Percentiles rank a stretch among this genome's conserved stretches.
Evolutionary conservation across 2,329 filamentous ascomycete species (phyloP).

Genomic region (Verticillium klebahnii): DNA sequence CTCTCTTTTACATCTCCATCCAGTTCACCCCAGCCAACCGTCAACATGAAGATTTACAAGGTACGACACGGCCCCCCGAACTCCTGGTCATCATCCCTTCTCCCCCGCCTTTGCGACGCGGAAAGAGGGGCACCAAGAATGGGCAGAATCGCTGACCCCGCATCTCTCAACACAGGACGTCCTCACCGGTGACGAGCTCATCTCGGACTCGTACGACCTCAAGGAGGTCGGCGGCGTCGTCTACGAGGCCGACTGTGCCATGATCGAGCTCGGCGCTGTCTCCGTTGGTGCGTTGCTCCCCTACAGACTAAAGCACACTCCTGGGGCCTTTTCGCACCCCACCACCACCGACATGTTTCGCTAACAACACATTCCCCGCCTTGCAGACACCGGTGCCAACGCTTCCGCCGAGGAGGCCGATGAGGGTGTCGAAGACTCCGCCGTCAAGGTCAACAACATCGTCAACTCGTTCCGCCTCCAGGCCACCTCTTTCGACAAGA

Average conservation of each 20-base stretch:
- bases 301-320: no score
- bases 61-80: slow-evolving; percentile 36
- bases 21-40: slow-evolving; percentile 24
- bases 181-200: slow-evolving; percentile 86
- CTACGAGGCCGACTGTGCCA: slow-evolving; percentile 89
- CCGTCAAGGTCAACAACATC: slow-evolving; percentile 83
- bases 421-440: slow-evolving; percentile 66
- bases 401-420: slow-evolving; percentile 89
- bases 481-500: slow-evolving; percentile 80
- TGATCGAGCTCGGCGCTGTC: slow-evolving; percentile 76
- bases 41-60: slow-evolving; percentile 72
- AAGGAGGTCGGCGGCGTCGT: slow-evolving; percentile 74
- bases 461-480: slow-evolving; percentile 88
- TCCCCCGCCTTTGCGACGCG: neutral
- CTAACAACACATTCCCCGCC: slow-evolving; percentile 1
- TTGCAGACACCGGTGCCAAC: slow-evolving; percentile 83
- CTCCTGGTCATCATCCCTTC: slow-evolving; percentile 6
- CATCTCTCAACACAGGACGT: slow-evolving; percentile 61
- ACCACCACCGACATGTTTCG: neutral
- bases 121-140: neutral
- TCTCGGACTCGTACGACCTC: slow-evolving; percentile 90
- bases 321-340: neutral
- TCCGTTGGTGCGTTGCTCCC: slow-evolving; percentile 57
- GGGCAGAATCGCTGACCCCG: slow-evolving; percentile 17
- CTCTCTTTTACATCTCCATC: slow-evolving; percentile 13